Conservation (phyloP, 768 basidiomycete species). For the Mycena alexandri region DNA sequence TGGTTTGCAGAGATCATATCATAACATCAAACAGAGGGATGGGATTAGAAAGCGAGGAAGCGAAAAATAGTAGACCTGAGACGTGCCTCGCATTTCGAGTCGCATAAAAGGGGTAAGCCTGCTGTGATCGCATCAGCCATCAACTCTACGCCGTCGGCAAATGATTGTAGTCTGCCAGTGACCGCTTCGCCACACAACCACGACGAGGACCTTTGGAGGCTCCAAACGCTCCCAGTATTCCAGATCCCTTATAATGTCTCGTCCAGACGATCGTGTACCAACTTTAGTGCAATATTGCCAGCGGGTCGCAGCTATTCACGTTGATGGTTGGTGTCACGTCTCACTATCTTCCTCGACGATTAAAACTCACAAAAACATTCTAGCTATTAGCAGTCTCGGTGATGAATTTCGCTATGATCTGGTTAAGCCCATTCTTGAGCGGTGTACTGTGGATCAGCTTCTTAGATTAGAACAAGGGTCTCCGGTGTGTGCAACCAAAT, state of each 20-base stretch:
- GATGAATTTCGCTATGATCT: constrained; percentile 72
- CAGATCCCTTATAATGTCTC: constrained; percentile 17
- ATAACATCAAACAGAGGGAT: background rate
- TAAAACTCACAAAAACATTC: constrained; percentile 9
- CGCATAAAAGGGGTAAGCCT: too few species aligned
- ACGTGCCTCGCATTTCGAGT: background rate
- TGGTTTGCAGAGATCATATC: constrained; percentile 32
- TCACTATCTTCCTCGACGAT: constrained; percentile 1
- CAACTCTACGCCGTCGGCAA: too few species aligned
- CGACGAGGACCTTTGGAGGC: background rate
- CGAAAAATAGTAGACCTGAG: background rate
- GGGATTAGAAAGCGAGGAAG: background rate
- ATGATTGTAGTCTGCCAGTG: too few species aligned
- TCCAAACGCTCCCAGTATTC: background rate
- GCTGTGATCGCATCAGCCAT: too few species aligned
- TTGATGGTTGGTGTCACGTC: constrained; percentile 63
- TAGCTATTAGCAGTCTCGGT: constrained; percentile 77
- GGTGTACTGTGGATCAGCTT: constrained; percentile 79
- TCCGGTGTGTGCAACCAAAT: constrained; percentile 62
- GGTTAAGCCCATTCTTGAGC: constrained; percentile 79
- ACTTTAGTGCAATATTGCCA: constrained; percentile 79
- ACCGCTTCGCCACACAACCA: too few species aligned
- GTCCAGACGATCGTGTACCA: constrained; percentile 60
- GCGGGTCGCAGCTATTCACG: constrained; percentile 71
- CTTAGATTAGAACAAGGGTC: constrained; percentile 76